These are phyloP conservation scores for Arabis alpina DNA, from an alignment of 345 rosid genomes.

Conservation along the genomic window DNA sequence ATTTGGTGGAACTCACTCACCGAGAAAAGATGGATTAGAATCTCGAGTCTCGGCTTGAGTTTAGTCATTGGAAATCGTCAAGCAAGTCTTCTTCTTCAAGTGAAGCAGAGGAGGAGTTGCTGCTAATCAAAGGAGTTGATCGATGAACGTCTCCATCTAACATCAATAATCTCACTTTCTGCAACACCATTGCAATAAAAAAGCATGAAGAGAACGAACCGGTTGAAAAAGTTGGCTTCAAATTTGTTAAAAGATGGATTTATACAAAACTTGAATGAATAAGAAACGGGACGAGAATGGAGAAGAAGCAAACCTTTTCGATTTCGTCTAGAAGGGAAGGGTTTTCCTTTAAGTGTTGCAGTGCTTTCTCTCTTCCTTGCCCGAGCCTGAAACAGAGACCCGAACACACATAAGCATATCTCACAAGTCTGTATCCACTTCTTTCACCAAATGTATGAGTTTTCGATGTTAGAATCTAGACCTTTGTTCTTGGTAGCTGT, in stretches of 20 bases:
- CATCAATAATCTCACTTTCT: slow-evolving; percentile 68
- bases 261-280: not conserved
- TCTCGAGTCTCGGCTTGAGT: not conserved
- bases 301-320: slow-evolving; percentile 65
- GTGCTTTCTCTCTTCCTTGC: slow-evolving; percentile 91
- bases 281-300: not conserved
- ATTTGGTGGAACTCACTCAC: slow-evolving; percentile 14
- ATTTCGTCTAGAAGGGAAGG: slow-evolving; percentile 67
- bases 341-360: slow-evolving; percentile 80
- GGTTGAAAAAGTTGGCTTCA: not conserved
- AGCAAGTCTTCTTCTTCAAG: slow-evolving; percentile 47
- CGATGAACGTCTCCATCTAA: slow-evolving; percentile 56
- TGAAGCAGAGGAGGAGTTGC: slow-evolving; percentile 37
- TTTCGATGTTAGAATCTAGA: slow-evolving; percentile 31
- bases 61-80: slow-evolving; percentile 50
- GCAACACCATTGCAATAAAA: slow-evolving; percentile 28
- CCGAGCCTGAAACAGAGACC: slow-evolving; percentile 62
- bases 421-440: slow-evolving; percentile 1
- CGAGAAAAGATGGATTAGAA: not conserved
- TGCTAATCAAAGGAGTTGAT: slow-evolving; percentile 46
- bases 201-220: not conserved
- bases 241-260: not conserved
- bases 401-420: slow-evolving; percentile 9
- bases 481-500: slow-evolving; percentile 93
- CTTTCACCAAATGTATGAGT: not conserved